These are phyloP conservation scores for Eucalyptus urophylla DNA, from an alignment of 345 rosid species.

Conservation along the genomic window DNA sequence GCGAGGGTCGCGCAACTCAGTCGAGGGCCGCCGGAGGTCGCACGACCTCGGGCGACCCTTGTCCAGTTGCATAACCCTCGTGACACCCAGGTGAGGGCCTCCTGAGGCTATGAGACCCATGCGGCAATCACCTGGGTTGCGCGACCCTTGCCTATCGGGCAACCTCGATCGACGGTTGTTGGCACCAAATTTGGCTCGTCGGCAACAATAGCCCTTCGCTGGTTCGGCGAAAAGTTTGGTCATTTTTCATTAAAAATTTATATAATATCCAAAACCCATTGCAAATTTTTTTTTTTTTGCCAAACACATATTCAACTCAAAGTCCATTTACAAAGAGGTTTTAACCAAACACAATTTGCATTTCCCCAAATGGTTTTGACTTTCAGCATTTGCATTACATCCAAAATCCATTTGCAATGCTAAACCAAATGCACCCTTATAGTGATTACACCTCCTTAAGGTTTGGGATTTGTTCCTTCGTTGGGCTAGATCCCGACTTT, in stretches of 20 bases:
- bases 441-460: background rate
- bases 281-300: too few relatives aligned
- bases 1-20: rapidly evolving
- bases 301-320: too few relatives aligned
- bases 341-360: too few relatives aligned
- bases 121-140: rapidly evolving
- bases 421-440: too few relatives aligned
- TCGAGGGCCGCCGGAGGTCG: rapidly evolving
- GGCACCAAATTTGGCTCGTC: rapidly evolving
- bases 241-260: too few relatives aligned
- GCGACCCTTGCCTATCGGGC: rapidly evolving
- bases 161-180: rapidly evolving
- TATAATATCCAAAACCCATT: too few relatives aligned
- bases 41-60: rapidly evolving
- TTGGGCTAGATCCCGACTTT: background rate
- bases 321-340: too few relatives aligned
- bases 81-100: too few relatives aligned
- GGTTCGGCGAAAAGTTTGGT: rapidly evolving
- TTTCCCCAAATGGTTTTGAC: too few relatives aligned
- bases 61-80: rapidly evolving
- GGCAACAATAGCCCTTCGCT: rapidly evolving
- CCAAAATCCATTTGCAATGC: too few relatives aligned
- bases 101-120: rapidly evolving
- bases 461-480: background rate
- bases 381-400: rapidly evolving